These are phyloP conservation scores for Verticillium isaacii DNA, from an alignment of 2,329 filamentous ascomycete genomes.

Conservation along the genomic window DNA sequence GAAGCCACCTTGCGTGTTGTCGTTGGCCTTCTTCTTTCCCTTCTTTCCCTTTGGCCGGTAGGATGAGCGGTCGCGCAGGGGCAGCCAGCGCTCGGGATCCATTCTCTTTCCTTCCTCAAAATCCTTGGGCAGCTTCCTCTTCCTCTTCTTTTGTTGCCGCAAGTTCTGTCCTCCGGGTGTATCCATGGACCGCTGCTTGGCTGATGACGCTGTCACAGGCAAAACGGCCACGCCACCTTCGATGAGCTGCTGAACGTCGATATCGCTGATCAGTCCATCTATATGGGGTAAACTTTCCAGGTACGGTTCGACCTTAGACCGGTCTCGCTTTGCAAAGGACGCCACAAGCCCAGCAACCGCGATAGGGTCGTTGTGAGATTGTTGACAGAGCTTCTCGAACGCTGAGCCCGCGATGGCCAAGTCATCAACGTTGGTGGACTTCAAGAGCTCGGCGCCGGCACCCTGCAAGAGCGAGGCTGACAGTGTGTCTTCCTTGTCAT, in stretches of 20 bases:
- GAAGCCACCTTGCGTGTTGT: constrained; percentile 79
- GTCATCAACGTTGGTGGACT: constrained; percentile 66
- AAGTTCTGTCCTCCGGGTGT: constrained; percentile 10
- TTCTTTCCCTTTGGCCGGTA: constrained; percentile 91
- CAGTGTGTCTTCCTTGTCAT: constrained; percentile 41
- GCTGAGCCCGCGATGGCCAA: constrained; percentile 68
- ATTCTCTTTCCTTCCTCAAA: constrained; percentile 73
- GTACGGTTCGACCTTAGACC: constrained; percentile 49
- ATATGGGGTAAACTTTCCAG: constrained; percentile 34
- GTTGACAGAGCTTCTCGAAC: constrained; percentile 66
- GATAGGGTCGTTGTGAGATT: constrained; percentile 62
- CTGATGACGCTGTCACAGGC: constrained; percentile 29
- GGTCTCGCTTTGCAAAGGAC: constrained; percentile 62
- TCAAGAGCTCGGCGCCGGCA: constrained; percentile 77
- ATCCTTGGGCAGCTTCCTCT: constrained; percentile 64
- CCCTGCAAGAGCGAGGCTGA: constrained; percentile 69
- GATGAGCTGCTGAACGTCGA: constrained; percentile 56
- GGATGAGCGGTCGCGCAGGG: constrained; percentile 79
- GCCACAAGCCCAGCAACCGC: constrained; percentile 83
- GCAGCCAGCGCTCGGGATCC: constrained; percentile 91
- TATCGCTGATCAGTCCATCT: constrained; percentile 52
- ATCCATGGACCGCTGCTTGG: constrained; percentile 44
- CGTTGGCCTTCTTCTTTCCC: constrained; percentile 75
- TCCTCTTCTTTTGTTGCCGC: constrained; percentile 40
- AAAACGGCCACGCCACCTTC: constrained; percentile 57